These are phyloP conservation scores for Achlya hypogyna DNA, from an alignment of 352 stramenopile species.

Conservation along the genomic window DNA sequence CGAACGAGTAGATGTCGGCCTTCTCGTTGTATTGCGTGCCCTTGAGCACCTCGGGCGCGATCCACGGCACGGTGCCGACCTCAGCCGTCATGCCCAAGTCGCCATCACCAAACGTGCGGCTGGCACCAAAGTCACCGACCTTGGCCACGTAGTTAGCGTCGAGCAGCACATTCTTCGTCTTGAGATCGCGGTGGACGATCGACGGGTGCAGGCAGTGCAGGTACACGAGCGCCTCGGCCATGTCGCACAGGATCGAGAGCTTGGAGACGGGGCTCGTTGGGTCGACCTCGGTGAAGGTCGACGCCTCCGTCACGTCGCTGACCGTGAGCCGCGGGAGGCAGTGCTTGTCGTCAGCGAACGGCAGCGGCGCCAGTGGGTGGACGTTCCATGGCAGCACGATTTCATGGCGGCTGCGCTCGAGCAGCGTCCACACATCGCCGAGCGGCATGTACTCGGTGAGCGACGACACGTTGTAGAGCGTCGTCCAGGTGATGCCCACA, in stretches of 20 bases:
- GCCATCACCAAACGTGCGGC: conserved; percentile 22
- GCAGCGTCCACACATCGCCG: conserved; percentile 58
- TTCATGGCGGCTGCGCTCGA: conserved; percentile 18
- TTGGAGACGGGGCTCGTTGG: background rate
- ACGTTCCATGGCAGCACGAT: background rate
- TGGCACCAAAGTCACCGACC: conserved; percentile 48
- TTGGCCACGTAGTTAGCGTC: conserved; percentile 29
- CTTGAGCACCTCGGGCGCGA: conserved; percentile 14
- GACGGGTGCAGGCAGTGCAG: conserved; percentile 26
- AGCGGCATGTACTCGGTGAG: conserved; percentile 67
- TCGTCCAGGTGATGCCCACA: conserved; percentile 60
- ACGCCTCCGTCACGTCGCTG: background rate
- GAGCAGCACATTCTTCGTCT: conserved; percentile 16
- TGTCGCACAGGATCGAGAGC: conserved; percentile 13
- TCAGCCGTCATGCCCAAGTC: conserved; percentile 3
- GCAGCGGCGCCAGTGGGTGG: background rate
- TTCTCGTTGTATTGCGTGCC: background rate
- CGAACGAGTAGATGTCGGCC: conserved; percentile 18
- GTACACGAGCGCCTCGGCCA: conserved; percentile 29
- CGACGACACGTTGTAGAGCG: conserved; percentile 49
- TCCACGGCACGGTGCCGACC: conserved; percentile 13
- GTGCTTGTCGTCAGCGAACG: background rate
- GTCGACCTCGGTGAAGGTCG: background rate
- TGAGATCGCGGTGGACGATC: conserved; percentile 16
- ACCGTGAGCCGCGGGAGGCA: background rate